Evolutionary conservation across 306 rosid genomes (phyloP).

Genomic region (Pueraria montana): DNA sequence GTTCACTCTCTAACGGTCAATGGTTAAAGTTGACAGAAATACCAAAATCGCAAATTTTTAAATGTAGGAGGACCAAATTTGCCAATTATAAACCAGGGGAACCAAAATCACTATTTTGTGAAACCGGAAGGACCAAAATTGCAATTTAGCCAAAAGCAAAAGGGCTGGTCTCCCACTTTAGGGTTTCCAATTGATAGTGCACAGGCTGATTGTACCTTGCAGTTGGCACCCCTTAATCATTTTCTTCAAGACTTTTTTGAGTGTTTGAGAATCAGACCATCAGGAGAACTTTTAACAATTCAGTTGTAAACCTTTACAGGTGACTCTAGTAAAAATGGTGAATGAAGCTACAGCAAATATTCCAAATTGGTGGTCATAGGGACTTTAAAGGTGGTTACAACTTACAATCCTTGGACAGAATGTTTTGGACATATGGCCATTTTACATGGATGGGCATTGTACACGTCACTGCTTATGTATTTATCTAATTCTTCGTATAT

Average conservation of each 20-base stretch:
- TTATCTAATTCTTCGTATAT: slow-evolving; percentile 25
- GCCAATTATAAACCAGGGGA: too few relatives aligned
- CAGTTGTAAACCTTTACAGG: slow-evolving; percentile 58
- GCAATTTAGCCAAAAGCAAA: too few relatives aligned
- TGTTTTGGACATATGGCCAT: not conserved
- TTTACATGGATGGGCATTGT: not conserved
- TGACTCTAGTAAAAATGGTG: slow-evolving; percentile 90
- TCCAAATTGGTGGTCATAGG: slow-evolving; percentile 81
- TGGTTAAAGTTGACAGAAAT: too few relatives aligned
- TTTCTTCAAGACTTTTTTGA: too few relatives aligned
- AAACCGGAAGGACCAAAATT: too few relatives aligned
- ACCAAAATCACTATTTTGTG: too few relatives aligned
- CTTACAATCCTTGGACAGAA: slow-evolving; percentile 4
- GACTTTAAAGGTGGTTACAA: not conserved
- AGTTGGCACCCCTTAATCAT: too few relatives aligned
- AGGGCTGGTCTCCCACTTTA: not conserved
- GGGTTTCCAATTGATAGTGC: not conserved
- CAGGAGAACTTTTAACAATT: too few relatives aligned
- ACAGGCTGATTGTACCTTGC: not conserved
- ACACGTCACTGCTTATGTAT: slow-evolving; percentile 24
- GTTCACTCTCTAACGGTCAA: too few relatives aligned
- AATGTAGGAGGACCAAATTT: too few relatives aligned
- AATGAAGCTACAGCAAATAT: slow-evolving; percentile 89
- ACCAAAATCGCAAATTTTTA: too few relatives aligned
- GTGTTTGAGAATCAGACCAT: too few relatives aligned